phyloP scores from a whole-genome alignment of 257 asterid genomes.

The Petunia axillaris region DNA sequence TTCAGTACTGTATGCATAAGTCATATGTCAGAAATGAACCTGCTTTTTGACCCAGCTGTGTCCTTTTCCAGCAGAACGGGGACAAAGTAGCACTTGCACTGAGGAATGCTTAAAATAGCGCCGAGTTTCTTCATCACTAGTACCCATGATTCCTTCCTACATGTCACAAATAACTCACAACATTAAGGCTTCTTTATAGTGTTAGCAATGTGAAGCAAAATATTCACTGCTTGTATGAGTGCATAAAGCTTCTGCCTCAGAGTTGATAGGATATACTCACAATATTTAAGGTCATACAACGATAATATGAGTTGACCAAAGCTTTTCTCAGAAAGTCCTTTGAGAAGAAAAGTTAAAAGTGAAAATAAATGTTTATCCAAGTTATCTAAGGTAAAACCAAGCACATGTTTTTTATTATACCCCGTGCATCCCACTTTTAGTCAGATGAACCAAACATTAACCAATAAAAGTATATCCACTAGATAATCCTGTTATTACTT shows the following conservation, averaged over 20 bases:
- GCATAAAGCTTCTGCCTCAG: background rate
- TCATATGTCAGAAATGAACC: conserved; percentile 33
- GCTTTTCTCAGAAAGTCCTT: no score
- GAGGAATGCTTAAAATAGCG: conserved; percentile 89
- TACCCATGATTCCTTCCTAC: conserved; percentile 84
- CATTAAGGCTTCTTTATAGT: background rate
- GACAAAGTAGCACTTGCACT: conserved; percentile 81
- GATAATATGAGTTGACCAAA: background rate
- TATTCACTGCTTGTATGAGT: background rate
- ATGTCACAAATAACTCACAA: conserved; percentile 27
- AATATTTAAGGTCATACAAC: background rate
- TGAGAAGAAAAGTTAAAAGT: no score
- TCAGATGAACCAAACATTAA: no score
- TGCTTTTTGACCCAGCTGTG: conserved; percentile 74
- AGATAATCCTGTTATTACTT: no score
- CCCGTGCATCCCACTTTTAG: no score
- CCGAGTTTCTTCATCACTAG: conserved; percentile 89
- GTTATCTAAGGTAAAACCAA: no score
- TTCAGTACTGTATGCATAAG: background rate
- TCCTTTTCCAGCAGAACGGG: conserved; percentile 79
- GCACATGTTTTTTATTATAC: no score
- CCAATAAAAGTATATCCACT: no score
- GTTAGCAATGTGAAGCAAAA: background rate
- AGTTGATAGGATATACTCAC: background rate
- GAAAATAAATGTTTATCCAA: no score